phyloP scores from a whole-genome alignment of 2,329 filamentous ascomycete genomes.

The Ascochyta fabae region DNA sequence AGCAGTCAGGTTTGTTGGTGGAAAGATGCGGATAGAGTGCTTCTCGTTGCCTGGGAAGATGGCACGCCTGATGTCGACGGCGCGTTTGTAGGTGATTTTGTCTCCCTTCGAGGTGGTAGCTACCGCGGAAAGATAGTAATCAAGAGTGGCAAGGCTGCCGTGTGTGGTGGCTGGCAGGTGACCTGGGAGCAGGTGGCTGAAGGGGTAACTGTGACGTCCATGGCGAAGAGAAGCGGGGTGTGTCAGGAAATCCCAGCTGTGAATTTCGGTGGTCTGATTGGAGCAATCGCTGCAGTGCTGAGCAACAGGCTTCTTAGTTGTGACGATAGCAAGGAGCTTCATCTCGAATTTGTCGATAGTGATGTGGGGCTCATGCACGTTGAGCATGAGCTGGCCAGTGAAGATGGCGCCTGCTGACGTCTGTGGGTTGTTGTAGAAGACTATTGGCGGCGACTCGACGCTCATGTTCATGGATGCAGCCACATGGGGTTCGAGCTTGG shows the following conservation, averaged over 20 bases:
- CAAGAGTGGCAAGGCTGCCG: constrained; percentile 72
- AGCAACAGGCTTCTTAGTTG: constrained; percentile 82
- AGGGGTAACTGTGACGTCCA: constrained; percentile 81
- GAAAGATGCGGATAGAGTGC: constrained; percentile 91
- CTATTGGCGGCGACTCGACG: constrained; percentile 85
- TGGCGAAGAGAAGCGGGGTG: constrained; percentile 42
- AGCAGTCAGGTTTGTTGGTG: constrained; percentile 90
- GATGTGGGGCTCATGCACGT: constrained; percentile 70
- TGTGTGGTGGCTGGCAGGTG: constrained; percentile 85
- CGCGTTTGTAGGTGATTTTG: constrained; percentile 69
- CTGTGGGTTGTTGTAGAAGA: constrained; percentile 78
- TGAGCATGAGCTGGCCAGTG: constrained; percentile 79
- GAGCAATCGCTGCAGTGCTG: constrained; percentile 80
- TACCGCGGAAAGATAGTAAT: constrained; percentile 71
- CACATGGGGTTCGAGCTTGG: constrained; percentile 47
- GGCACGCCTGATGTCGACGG: constrained; percentile 78
- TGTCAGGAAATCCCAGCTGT: constrained; percentile 75
- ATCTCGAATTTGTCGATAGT: constrained; percentile 75
- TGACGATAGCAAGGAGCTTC: constrained; percentile 71
- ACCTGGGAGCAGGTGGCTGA: constrained; percentile 84
- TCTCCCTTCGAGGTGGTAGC: constrained; percentile 65
- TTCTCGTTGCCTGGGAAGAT: constrained; percentile 81
- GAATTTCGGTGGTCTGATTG: constrained; percentile 73
- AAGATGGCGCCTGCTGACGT: constrained; percentile 84
- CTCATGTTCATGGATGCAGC: constrained; percentile 63